These are phyloP conservation scores for Vicia villosa DNA, from an alignment of 306 rosid species.

Conservation along the genomic window DNA sequence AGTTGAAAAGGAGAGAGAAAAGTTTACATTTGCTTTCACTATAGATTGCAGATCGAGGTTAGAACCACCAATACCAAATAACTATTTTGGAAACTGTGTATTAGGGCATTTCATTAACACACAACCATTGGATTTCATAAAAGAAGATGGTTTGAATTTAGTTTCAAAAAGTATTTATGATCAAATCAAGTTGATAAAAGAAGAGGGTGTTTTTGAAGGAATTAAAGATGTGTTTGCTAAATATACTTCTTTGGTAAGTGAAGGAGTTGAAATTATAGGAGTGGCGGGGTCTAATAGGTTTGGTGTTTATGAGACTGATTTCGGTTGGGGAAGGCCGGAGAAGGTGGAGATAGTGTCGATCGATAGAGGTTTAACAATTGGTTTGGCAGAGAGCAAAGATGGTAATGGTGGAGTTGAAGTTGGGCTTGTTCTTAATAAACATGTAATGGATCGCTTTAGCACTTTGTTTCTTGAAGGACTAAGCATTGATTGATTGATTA, in stretches of 20 bases:
- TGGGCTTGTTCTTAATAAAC: conserved; percentile 24
- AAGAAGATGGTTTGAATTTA: conserved; percentile 22
- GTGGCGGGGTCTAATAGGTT: conserved; percentile 52
- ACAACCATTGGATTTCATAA: neutral
- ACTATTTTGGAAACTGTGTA: conserved; percentile 32
- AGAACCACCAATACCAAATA: conserved; percentile 31
- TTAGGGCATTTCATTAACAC: neutral
- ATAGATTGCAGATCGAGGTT: conserved; percentile 34
- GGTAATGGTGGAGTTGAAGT: conserved; percentile 42
- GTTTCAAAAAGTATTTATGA: conserved; percentile 15
- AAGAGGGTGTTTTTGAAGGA: neutral
- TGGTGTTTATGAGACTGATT: conserved; percentile 46
- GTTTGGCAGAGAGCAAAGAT: conserved; percentile 36
- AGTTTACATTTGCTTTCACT: neutral
- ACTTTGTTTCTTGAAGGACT: conserved; percentile 29
- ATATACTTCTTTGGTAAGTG: rapidly evolving
- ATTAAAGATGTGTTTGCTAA: neutral
- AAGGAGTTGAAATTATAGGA: neutral
- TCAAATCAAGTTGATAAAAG: neutral
- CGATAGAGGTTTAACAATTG: conserved; percentile 35
- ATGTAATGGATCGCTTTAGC: conserved; percentile 25
- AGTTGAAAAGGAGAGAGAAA: neutral
- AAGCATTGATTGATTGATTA: neutral
- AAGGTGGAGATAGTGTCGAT: conserved; percentile 49
- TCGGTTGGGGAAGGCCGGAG: conserved; percentile 54